Evolutionary conservation across 495 filamentous ascomycete species (phyloP), one percentile per base, ranked within the genome.

Genomic region (Tetracladium marchalianum): DNA sequence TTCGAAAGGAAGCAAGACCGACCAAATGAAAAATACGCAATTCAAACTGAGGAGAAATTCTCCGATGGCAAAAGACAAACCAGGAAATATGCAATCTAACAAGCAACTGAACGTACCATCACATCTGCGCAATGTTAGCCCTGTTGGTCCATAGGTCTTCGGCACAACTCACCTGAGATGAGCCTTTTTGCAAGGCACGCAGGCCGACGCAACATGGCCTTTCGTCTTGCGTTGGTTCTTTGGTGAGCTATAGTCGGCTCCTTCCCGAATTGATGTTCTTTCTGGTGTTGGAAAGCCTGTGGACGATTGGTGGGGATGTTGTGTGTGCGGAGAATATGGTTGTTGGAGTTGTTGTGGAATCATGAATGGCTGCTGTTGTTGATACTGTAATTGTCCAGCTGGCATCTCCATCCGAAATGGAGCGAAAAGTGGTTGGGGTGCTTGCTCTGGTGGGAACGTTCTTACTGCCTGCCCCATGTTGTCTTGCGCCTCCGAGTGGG

Each of bases 121-220:
- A 57, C 56, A 58, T 37, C 55, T 58, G 34, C 27, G 32, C 44
- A 10, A 17, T 31, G 52, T 55, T 55, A 54, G 52, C 43, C 38
- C 43, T 40, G 15, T 11, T 52, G 3, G 22, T 22, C 35, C 27
- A 36, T 44, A 31, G 7, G 33, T 19, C 31, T 17, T 31, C 16
- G 22, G 34, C 24, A 33, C 13, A 37, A 47, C 52, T 47, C 31
- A 76, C 73, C 74, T 67, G 49, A 98, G 69, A 75, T 98, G 92
- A 48, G 93, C 94, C 65, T 82, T 88, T 62, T 96, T 96, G 70
- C 92, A 98, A 58, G 95, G 93, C 46, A 96, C 84, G 62, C 92
- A 98, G 13, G 92, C 92, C 31, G 90, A 95, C 32, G 90, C 87
- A 39, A 98, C 92, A 68, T 98, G 92, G 11, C 87, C 87, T 59